Base-by-base conservation (phyloP, 1,284 basidiomycete species). In the Marasmius fiardii region DNA sequence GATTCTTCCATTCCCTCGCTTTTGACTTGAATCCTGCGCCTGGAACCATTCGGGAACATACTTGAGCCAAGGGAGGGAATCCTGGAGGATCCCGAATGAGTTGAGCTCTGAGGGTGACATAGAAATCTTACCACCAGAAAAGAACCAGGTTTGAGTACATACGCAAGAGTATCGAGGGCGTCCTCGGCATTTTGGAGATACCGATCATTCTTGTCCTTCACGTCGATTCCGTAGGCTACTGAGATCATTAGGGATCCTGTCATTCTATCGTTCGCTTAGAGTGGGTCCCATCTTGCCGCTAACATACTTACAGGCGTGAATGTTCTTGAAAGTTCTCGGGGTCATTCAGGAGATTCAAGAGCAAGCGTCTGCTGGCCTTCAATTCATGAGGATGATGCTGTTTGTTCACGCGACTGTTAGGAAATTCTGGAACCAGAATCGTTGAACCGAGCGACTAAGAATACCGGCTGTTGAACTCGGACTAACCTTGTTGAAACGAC, bases 21-120 rank as follows among this genome's bases (percentile, higher is more conserved):
- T 53, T 43, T 33, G 11, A 43, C 23, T 60, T 57, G 55, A 57
- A 60, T 3, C 37, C 50, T 16, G 58, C 51, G 20, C 58, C 58
- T n/a, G 58, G 24, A 59, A 44, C 49, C 37, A 60, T 11, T 50
- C 37, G 4, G 58, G 58, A 18, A 60, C 23, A 33, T 60, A 55
- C 37, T 61, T 54, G 2, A 61, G 31, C 26, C 11, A 34, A 2
- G 60, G 60, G 24, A 61, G 31, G 6, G 33, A 43, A 51, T 61
- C 56, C 39, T 45, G 7, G 1, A 16, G 39, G 11, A 31, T 31
- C 28, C 10, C 10, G 4, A 41, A 41, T 7, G 2, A 4, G 20
- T 16, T 41, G 14, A n/a, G 4, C n/a, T 18, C 1, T 16, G 4
- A 8, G 28, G 33, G 7, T 14, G 11, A 5, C 6, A 41, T 4